Conservation (phyloP, 192 early-diverging fungal genomes). For the Dimargaris cristalligena region DNA sequence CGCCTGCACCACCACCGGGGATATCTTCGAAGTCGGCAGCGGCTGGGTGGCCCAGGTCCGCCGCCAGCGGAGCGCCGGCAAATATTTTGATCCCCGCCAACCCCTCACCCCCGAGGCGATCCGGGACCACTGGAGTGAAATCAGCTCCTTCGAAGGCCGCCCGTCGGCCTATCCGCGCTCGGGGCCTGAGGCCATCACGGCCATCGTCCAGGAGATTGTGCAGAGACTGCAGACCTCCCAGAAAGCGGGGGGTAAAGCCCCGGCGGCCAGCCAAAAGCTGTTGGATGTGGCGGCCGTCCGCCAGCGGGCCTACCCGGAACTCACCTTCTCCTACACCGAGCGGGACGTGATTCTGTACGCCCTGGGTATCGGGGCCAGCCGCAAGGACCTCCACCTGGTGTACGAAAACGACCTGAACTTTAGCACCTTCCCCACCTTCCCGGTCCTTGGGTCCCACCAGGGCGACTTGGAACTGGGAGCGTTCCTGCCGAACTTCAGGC, state of each 20-base stretch:
- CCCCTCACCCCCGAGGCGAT: conserved; percentile 75
- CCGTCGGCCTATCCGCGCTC: conserved; percentile 33
- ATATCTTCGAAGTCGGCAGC: conserved; percentile 91
- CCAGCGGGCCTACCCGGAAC: conserved; percentile 30
- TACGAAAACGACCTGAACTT: conserved; percentile 86
- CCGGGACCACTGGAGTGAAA: conserved; percentile 52
- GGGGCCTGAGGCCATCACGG: conserved; percentile 21
- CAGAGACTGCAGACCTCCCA: conserved; percentile 63
- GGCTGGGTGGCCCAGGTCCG: conserved; percentile 91
- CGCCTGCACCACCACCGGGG: conserved; percentile 53
- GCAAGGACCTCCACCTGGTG: conserved; percentile 70
- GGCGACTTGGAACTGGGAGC: conserved; percentile 38
- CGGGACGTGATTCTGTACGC: conserved; percentile 90
- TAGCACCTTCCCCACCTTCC: conserved; percentile 78
- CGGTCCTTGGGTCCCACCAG: conserved; percentile 69
- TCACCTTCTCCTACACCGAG: conserved; percentile 58
- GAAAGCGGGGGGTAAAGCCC: conserved; percentile 13
- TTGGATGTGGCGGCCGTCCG: conserved; percentile 52
- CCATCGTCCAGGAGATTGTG: conserved; percentile 57
- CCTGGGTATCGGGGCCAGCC: conserved; percentile 81
- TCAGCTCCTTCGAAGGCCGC: conserved; percentile 91
- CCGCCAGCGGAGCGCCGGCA: conserved; percentile 89
- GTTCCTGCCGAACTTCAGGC: conserved; percentile 52
- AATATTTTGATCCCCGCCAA: conserved; percentile 74
- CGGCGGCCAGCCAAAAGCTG: conserved; percentile 15